Percentiles rank a stretch among this genome's conserved stretches.
These are phyloP conservation scores for Xylaria sp. DNA, from an alignment of 2,329 filamentous ascomycete genomes.

Conservation along the genomic window DNA sequence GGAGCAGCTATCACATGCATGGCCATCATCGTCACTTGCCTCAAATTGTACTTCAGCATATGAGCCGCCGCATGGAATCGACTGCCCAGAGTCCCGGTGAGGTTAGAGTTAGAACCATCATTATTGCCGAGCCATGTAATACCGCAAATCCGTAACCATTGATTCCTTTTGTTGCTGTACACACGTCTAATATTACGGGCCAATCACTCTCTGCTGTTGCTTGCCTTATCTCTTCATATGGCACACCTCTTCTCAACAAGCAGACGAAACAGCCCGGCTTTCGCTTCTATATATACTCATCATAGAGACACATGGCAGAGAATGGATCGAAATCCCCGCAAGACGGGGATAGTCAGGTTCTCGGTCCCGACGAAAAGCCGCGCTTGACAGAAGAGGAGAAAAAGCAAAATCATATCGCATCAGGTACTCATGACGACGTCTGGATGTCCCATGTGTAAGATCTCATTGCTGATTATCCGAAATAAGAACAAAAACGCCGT, in stretches of 20 bases:
- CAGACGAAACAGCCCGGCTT: background rate
- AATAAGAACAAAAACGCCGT: conserved; percentile 66
- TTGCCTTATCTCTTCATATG: conserved; percentile 10
- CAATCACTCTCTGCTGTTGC: background rate
- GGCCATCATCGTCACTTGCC: conserved; percentile 9
- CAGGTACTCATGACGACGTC: conserved; percentile 51
- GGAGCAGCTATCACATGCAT: conserved; percentile 33
- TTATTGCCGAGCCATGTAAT: conserved; percentile 27
- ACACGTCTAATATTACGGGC: background rate
- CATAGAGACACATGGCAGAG: conserved; percentile 26
- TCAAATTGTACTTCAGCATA: background rate
- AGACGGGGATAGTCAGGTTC: conserved; percentile 41
- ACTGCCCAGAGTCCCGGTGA: background rate
- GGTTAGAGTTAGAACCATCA: conserved; percentile 3
- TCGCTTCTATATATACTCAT: background rate
- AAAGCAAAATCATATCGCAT: conserved; percentile 66
- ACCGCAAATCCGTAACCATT: conserved; percentile 4
- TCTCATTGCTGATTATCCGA: background rate
- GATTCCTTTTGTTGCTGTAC: conserved; percentile 22
- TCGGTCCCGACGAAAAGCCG: conserved; percentile 57
- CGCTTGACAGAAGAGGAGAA: conserved; percentile 65
- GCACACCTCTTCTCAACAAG: background rate
- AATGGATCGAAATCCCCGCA: conserved; percentile 39
- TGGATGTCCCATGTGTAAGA: background rate
- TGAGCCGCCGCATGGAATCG: background rate